Conservation (phyloP, 441 rosid species). For the Croton setiger region DNA sequence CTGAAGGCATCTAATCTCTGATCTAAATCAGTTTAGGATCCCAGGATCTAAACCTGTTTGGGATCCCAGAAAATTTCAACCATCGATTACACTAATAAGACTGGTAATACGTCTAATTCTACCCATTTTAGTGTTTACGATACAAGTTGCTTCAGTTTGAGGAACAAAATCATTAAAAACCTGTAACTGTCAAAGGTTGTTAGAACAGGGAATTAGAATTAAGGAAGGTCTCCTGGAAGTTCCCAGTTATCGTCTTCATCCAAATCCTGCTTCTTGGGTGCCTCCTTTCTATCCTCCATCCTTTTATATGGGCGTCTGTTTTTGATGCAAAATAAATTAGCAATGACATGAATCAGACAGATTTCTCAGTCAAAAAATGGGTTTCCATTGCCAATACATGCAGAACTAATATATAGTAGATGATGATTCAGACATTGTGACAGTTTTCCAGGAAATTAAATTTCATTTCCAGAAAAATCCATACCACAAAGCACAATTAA, state of each 20-base stretch:
- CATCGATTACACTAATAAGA: not conserved
- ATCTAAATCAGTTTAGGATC: not conserved
- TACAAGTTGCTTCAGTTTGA: not conserved
- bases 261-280: conserved; percentile 17
- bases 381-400: no score
- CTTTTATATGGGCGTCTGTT: conserved; percentile 30
- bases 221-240: conserved; percentile 36
- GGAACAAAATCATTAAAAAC: not conserved
- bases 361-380: no score
- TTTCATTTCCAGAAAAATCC: not conserved
- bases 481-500: not conserved
- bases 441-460: not conserved
- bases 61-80: not conserved
- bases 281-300: conserved; percentile 20
- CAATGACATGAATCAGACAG: not conserved
- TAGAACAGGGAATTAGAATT: not conserved
- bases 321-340: not conserved
- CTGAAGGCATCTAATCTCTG: not conserved
- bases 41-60: not conserved
- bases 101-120: not conserved
- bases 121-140: not conserved
- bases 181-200: not conserved
- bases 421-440: not conserved
- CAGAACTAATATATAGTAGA: no score
- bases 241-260: conserved; percentile 47